phyloP scores from a whole-genome alignment of 805 yeast genomes.

The Candida boidinii region DNA sequence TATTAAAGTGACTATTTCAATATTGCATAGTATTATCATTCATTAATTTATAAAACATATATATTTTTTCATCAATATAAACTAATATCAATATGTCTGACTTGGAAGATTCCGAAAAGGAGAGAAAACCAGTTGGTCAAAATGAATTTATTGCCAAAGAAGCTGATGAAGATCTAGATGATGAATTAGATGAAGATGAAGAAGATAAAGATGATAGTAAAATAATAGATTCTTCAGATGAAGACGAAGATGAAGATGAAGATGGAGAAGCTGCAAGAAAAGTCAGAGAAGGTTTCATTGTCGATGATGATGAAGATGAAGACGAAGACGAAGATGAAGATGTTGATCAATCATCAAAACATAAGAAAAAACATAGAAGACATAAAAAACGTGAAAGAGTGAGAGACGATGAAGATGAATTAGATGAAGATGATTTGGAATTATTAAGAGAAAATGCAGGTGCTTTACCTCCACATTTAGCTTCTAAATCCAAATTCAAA shows the following conservation, averaged over 20 bases:
- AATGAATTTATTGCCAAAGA: slow-evolving; percentile 15
- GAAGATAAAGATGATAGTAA: slow-evolving; percentile 27
- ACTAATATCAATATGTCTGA: slow-evolving; percentile 16
- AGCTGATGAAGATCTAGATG: slow-evolving; percentile 22
- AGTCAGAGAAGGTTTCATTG: slow-evolving; percentile 88
- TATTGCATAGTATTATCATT: too few relatives aligned
- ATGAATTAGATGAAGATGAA: slow-evolving; percentile 28
- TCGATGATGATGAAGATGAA: slow-evolving; percentile 80
- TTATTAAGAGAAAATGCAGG: slow-evolving; percentile 87
- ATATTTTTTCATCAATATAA: too few relatives aligned
- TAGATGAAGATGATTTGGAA: slow-evolving; percentile 94
- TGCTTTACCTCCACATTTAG: slow-evolving; percentile 35
- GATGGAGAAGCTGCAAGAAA: slow-evolving; percentile 83
- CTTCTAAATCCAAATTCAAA: slow-evolving; percentile 49
- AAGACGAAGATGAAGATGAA: slow-evolving; percentile 78
- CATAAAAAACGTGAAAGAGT: slow-evolving; percentile 33
- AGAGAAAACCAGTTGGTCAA: slow-evolving; percentile 1
- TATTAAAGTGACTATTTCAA: too few relatives aligned
- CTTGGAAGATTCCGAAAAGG: slow-evolving; percentile 5
- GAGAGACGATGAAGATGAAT: slow-evolving; percentile 45
- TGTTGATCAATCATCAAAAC: slow-evolving; percentile 19
- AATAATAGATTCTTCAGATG: slow-evolving; percentile 70
- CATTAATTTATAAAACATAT: too few relatives aligned
- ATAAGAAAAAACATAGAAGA: slow-evolving; percentile 25
- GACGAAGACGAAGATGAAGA: slow-evolving; percentile 34